Evolutionary conservation across 1,139 yeast genomes (phyloP).

Genomic region (Wickerhamomyces sp.): DNA sequence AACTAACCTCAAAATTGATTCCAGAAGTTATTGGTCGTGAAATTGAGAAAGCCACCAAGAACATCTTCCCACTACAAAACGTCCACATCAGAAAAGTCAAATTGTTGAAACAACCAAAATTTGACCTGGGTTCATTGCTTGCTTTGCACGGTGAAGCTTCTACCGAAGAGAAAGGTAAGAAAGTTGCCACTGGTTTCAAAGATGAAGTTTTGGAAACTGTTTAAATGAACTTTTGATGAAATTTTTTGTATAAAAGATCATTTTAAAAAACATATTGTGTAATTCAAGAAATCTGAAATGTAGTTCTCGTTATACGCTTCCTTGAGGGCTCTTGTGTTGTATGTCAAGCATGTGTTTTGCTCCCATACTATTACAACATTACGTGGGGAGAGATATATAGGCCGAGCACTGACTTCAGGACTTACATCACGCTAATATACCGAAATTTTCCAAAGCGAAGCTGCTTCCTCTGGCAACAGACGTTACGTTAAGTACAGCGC

Average conservation of each 20-base stretch:
- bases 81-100: constrained; percentile 90
- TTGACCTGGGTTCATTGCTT: constrained; percentile 82
- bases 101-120: constrained; percentile 87
- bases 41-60: constrained; percentile 80
- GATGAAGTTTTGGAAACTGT: constrained; percentile 86
- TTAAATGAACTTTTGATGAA: constrained; percentile 30
- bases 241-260: constrained; percentile 3
- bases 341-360: too few species aligned
- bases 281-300: neutral
- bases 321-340: too few species aligned
- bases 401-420: too few species aligned
- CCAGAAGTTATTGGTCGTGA: constrained; percentile 92
- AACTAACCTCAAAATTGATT: constrained; percentile 81
- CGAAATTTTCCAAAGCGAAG: too few species aligned
- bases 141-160: constrained; percentile 90
- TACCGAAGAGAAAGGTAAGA: constrained; percentile 84
- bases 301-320: too few species aligned
- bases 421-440: too few species aligned
- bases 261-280: constrained; percentile 1
- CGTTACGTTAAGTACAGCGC: too few species aligned
- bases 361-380: too few species aligned
- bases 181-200: constrained; percentile 83
- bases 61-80: constrained; percentile 86
- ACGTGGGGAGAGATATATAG: too few species aligned
- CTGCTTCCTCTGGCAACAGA: too few species aligned